Evolutionary conservation across 176 grass and related monocot species (phyloP).

Genomic region (Carex cristatella): DNA sequence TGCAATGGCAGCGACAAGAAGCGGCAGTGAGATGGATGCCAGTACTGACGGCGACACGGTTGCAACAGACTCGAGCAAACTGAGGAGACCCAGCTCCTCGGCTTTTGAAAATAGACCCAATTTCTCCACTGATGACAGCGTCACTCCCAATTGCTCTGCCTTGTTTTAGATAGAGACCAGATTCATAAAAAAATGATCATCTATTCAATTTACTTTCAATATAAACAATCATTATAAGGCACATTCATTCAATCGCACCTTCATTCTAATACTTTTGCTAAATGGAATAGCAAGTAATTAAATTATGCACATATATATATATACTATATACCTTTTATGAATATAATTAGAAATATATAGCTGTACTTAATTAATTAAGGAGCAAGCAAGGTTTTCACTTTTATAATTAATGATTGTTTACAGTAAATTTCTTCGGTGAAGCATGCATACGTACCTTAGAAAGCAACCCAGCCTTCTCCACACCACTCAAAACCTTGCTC

Average conservation of each 20-base stretch:
- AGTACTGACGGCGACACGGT: slow-evolving; percentile 55
- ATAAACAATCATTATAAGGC: not conserved
- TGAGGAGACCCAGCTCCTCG: slow-evolving; percentile 89
- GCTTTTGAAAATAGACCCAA: slow-evolving; percentile 79
- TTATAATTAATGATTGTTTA: too few species aligned
- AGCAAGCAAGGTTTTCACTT: not conserved
- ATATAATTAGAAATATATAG: too few species aligned
- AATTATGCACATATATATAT: not conserved
- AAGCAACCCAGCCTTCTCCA: slow-evolving; percentile 85
- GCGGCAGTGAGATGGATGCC: slow-evolving; percentile 78
- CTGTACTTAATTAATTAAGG: not conserved
- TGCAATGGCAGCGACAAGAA: slow-evolving; percentile 64
- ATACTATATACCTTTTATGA: too few species aligned
- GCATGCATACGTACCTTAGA: slow-evolving; percentile 24
- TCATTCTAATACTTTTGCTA: not conserved
- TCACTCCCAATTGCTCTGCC: slow-evolving; percentile 81
- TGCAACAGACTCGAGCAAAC: slow-evolving; percentile 69
- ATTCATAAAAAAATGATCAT: not conserved
- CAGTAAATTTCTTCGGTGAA: not conserved
- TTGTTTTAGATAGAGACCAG: slow-evolving; percentile 2
- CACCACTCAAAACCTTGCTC: slow-evolving; percentile 78
- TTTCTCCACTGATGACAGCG: slow-evolving; percentile 75
- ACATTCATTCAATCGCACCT: not conserved
- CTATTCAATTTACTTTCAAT: not conserved
- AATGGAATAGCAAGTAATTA: not conserved